Percentiles rank a stretch among this genome's conserved stretches.
These are phyloP conservation scores for Lasiodiplodia theobromae DNA, from an alignment of 2,329 filamentous ascomycete species.

Conservation along the genomic window DNA sequence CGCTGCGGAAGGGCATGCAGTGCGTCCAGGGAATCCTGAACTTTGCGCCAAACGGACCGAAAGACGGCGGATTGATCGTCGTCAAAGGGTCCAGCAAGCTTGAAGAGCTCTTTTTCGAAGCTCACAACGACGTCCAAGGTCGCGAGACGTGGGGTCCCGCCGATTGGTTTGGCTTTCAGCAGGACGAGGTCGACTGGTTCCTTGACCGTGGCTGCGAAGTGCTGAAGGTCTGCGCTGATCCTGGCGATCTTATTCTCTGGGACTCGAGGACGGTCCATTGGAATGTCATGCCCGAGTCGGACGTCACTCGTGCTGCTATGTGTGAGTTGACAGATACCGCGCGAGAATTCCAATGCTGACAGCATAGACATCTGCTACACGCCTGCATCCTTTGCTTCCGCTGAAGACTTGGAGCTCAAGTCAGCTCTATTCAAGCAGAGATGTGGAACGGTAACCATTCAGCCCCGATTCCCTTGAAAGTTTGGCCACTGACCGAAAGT, in stretches of 20 bases:
- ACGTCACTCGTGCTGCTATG: conserved; percentile 34
- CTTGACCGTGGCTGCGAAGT: conserved; percentile 47
- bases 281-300: conserved; percentile 41
- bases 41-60: conserved; percentile 52
- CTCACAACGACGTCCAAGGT: conserved; percentile 34
- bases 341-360: background rate
- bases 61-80: conserved; percentile 57
- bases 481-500: background rate
- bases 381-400: conserved; percentile 15
- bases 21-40: conserved; percentile 56
- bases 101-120: conserved; percentile 53
- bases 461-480: no score
- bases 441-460: conserved; percentile 10
- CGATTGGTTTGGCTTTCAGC: conserved; percentile 54
- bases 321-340: conserved; percentile 1
- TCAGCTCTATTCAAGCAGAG: conserved; percentile 32
- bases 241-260: conserved; percentile 56
- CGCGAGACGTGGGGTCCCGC: conserved; percentile 38
- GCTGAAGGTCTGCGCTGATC: conserved; percentile 50
- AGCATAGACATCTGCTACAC: conserved; percentile 23
- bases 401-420: conserved; percentile 33
- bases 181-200: conserved; percentile 55
- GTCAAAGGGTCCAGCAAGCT: conserved; percentile 54
- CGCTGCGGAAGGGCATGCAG: conserved; percentile 50
- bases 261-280: conserved; percentile 58